A percentile compares a stretch with the other conserved stretches of the same genome.
phyloP scores from a whole-genome alignment of 2,329 filamentous ascomycete genomes.

The Lithohypha guttulata region DNA sequence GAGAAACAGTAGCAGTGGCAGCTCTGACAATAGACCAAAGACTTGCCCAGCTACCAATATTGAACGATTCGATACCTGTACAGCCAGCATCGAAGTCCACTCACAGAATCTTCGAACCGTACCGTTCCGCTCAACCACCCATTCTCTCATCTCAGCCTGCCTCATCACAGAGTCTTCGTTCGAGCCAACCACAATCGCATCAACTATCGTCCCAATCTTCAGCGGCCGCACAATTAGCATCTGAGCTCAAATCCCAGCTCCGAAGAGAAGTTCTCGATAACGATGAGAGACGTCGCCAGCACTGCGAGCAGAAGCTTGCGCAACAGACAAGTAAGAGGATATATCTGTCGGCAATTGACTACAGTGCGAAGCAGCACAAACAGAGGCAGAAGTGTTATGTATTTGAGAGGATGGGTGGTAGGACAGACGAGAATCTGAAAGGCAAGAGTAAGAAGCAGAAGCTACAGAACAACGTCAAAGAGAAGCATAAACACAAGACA shows the following conservation, averaged over 20 bases:
- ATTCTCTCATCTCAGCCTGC: too few species aligned
- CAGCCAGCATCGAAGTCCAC: background rate
- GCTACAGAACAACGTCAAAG: too few species aligned
- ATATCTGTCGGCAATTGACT: background rate
- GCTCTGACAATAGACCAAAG: too few species aligned
- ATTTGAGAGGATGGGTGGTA: too few species aligned
- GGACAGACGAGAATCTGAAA: too few species aligned
- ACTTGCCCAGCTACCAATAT: background rate
- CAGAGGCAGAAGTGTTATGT: background rate
- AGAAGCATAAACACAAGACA: too few species aligned
- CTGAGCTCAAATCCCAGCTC: background rate
- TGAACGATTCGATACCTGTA: too few species aligned
- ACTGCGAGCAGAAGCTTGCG: background rate
- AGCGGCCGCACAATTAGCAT: background rate
- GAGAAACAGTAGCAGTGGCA: too few species aligned
- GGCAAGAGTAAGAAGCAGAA: too few species aligned
- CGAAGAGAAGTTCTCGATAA: background rate
- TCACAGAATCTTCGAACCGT: background rate
- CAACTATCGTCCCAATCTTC: background rate
- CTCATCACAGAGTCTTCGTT: background rate
- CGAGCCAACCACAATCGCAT: background rate
- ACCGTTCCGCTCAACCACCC: background rate
- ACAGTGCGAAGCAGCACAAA: background rate
- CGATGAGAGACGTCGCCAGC: background rate
- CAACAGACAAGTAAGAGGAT: background rate